Base-by-base conservation (phyloP, 345 rosid genomes). In the Rhodamnia rubescens region DNA sequence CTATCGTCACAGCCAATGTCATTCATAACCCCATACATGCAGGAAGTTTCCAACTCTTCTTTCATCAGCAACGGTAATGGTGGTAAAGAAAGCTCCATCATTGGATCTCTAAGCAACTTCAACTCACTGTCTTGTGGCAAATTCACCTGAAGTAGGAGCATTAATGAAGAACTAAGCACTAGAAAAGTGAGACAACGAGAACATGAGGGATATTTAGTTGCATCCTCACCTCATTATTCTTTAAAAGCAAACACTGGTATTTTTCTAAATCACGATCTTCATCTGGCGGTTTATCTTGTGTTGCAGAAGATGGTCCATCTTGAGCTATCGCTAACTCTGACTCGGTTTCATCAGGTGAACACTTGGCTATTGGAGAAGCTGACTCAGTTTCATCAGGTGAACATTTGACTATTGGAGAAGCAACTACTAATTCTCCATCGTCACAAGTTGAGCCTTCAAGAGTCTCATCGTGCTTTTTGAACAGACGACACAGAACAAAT, bases 401-500 rank as follows among this genome's bases (percentile, higher is more conserved):
- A 36, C 87, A 85, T 21, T 58, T 88, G 64, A 84, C 83, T 5
- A 82, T 56, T 50, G 88, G 91, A 74, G 93, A 84, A 40, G 58
- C 69, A 85, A 53, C 69, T 49, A 44, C 61, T 26, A 50, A 5
- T 85, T 86, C 88, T 36, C 85, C 82, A 55, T 85, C 88, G 40
- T 89, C 90, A 40, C 81, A 40, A 82, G 82, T 86, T n/a, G 44
- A 53, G 51, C 56, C 58, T 24, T 89, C 85, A 27, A 89, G 74
- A 11, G 88, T 85, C 26, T 74, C 87, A 64, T 89, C 90, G 20
- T 88, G 89, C 87, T 91, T 91, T 84, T 86, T 87, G 87, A 91
- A 90, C 74, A 91, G 85, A 55, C 91, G 92, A 47, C 90, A 88
- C 83, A 91, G 91, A 40, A 91, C 93, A 86, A 84, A 91, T 5